Evolutionary conservation across 2,329 filamentous ascomycete genomes (phyloP).

Genomic region (Neonectria neomacrospora): DNA sequence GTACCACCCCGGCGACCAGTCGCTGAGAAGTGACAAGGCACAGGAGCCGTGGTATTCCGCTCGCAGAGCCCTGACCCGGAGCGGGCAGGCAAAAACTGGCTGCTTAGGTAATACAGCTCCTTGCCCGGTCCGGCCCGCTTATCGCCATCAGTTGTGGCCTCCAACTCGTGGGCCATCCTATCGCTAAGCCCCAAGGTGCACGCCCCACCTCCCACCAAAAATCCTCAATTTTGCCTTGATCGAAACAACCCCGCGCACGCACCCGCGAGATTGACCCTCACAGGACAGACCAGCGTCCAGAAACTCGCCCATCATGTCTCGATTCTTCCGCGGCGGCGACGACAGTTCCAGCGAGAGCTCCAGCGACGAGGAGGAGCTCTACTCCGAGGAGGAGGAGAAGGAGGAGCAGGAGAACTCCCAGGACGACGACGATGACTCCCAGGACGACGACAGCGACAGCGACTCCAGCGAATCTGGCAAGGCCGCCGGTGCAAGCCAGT

Average conservation of each 20-base stretch:
- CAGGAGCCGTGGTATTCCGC: conserved; percentile 24
- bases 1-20: conserved; percentile 9
- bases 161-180: conserved; percentile 32
- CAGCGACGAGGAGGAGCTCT: conserved; percentile 96
- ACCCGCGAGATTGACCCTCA: conserved; percentile 45
- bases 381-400: conserved; percentile 65
- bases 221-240: conserved; percentile 54
- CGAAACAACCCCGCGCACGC: conserved; percentile 53
- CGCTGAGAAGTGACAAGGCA: conserved; percentile 27
- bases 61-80: not conserved
- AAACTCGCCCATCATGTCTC: conserved; percentile 77
- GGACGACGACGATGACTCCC: conserved; percentile 64
- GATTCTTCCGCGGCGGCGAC: conserved; percentile 92
- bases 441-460: conserved; percentile 61
- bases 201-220: conserved; percentile 57
- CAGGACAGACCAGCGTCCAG: conserved; percentile 46
- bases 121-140: conserved; percentile 24
- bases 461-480: conserved; percentile 71
- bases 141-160: conserved; percentile 35
- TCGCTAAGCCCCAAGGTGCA: conserved; percentile 54
- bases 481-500: conserved; percentile 78
- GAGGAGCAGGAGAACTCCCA: conserved; percentile 60
- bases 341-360: conserved; percentile 96
- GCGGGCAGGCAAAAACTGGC: conserved; percentile 13
- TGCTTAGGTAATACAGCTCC: conserved; percentile 24